Evolutionary conservation across 2,329 filamentous ascomycete species (phyloP).

Genomic region (Aspergillus sp.): DNA sequence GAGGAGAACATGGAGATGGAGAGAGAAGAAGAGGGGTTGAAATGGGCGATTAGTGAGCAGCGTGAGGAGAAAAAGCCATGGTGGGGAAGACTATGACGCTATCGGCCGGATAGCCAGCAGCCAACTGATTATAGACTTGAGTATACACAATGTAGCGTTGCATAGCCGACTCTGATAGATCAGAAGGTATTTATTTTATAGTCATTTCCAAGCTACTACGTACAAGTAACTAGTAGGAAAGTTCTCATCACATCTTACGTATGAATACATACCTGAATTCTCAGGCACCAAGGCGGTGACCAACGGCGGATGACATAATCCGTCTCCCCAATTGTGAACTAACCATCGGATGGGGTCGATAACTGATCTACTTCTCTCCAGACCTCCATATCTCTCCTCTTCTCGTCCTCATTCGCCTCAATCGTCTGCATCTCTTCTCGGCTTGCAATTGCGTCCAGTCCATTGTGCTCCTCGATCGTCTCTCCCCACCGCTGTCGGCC

Average conservation of each 20-base stretch:
- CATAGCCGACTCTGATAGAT: background rate
- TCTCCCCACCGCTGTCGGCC: background rate
- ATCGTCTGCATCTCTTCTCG: background rate
- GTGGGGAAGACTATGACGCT: conserved; percentile 17
- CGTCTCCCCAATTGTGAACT: too few relatives aligned
- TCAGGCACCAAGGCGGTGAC: background rate
- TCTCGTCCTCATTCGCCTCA: background rate
- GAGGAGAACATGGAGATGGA: conserved; percentile 22
- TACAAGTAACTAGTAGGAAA: background rate
- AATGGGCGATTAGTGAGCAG: conserved; percentile 10
- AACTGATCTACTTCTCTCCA: background rate
- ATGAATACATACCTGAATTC: background rate
- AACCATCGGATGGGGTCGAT: background rate
- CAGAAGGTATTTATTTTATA: too few relatives aligned
- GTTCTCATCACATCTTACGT: background rate
- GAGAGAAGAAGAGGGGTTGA: conserved; percentile 10
- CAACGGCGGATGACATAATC: background rate
- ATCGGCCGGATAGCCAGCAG: background rate
- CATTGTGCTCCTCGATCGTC: background rate
- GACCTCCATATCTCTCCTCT: background rate
- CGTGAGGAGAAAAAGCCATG: conserved; percentile 11
- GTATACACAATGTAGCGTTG: too few relatives aligned
- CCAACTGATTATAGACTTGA: too few relatives aligned
- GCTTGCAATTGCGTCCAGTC: background rate
- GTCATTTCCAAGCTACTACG: too few relatives aligned